Percentiles rank a stretch among this genome's conserved stretches.
These are phyloP conservation scores for Colletotrichum magnum DNA, from an alignment of 2,329 filamentous ascomycete species.

Conservation along the genomic window DNA sequence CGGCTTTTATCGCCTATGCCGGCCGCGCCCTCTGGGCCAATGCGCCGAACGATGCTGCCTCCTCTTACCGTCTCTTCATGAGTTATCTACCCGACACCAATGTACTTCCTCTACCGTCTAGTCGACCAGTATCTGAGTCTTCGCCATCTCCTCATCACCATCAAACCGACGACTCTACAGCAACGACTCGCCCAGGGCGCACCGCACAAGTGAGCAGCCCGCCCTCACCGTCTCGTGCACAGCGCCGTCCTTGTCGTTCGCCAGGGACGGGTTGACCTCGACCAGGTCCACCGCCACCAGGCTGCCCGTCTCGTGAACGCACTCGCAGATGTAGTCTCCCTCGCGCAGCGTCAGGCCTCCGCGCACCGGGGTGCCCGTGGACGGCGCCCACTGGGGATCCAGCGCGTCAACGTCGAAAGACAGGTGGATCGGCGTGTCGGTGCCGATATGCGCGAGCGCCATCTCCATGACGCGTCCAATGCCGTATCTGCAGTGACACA, in stretches of 20 bases:
- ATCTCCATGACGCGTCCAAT: constrained; percentile 98
- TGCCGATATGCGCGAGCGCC: constrained; percentile 96
- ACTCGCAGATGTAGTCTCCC: constrained; percentile 96
- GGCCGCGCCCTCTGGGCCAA: not conserved
- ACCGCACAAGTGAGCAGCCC: constrained; percentile 91
- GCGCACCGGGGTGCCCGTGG: constrained; percentile 93
- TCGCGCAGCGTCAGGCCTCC: constrained; percentile 94
- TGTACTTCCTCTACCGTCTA: too few relatives aligned
- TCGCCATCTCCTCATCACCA: not conserved
- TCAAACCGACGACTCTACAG: constrained; percentile 63
- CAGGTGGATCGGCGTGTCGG: constrained; percentile 95
- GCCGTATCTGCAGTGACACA: constrained; percentile 68
- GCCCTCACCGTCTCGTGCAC: constrained; percentile 90
- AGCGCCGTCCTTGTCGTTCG: constrained; percentile 70
- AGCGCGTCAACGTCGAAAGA: constrained; percentile 98
- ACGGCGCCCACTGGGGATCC: constrained; percentile 96
- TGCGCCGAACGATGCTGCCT: not conserved
- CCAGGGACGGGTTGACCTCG: constrained; percentile 83
- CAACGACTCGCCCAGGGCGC: constrained; percentile 91
- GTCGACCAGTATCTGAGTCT: too few relatives aligned
- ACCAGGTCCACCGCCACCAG: constrained; percentile 86
- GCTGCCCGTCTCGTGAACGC: constrained; percentile 83
- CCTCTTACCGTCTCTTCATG: not conserved
- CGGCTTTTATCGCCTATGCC: not conserved
- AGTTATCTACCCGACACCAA: too few relatives aligned